Evolutionary conservation across 2,329 filamentous ascomycete genomes (phyloP), one percentile per base, ranked within the genome.

Genomic region (Phialocephala sp.): DNA sequence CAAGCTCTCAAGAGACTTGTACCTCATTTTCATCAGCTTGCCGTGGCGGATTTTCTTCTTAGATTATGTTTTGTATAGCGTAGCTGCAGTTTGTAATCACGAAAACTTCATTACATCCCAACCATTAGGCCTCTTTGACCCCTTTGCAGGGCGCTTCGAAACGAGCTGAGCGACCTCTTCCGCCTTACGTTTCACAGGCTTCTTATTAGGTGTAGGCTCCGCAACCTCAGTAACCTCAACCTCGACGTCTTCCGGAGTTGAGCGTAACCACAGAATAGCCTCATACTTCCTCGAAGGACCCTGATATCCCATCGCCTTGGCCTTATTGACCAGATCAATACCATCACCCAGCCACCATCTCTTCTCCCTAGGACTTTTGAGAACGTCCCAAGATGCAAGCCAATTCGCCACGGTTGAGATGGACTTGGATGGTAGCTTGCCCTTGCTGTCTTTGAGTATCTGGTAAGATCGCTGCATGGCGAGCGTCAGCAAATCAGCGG

Each of bases 281-380:
- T 69, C 64, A 36, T 69, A 65, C 37, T 69, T 69, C 50, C 52
- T 69, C 45, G 64, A 43, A 8, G 56, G 15, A 2, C 67, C 67
- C 45, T 65, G 37, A 59, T 69, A 69, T 27, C 64, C 67, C 43
- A 69, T 65, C 37, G 64, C 67, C 35, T 69, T 69, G 2, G 67
- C 67, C 59, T 61, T 66, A 41, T 67, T 69, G 24, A 59, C 67
- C n/a, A 69, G 50, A 62, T 69, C 65, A 47, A 69, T 66, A 1
- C 67, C 67, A 57, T 69, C 67, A 24, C 64, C 67, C 12, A 67
- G 27, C 67, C 67, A 69, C 67, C 67, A 69, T 37, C 56, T 65
- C 60, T 69, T 69, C 55, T 69, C 67, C 35, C 67, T 56, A 5
- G 27, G 14, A 61, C 67, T 69, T 36, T 69, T 69, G 27, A 69